Evolutionary conservation across 2,329 filamentous ascomycete species (phyloP), one percentile per base, ranked within the genome.

Genomic region (Talaromyces pinophilus): DNA sequence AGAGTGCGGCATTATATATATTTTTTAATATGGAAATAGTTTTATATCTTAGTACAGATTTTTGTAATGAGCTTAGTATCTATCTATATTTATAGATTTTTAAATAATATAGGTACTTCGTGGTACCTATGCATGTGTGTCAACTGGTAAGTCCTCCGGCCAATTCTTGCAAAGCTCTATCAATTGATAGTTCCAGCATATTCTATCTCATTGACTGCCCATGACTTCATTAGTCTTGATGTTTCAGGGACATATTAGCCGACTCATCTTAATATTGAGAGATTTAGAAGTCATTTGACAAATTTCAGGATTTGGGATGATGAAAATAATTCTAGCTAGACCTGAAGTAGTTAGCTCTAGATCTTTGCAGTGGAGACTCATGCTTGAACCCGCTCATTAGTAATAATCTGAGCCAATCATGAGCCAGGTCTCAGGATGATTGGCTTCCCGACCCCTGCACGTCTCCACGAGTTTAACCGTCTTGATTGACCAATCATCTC

Each of bases 381-480:
- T 44, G 42, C 42, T n/a, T 4, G 44, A 50, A 28, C 13, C 13
- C 10, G 25, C 5, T 3, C 13, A 52, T 28, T 52, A 52, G 48
- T 54, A 33, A 54, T 28, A 7, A 0, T 0, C 10, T 30, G 6
- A n/a, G 30, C 52, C 52, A 55, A 55, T 35, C 15, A 55, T 5
- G 2, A 30, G 5, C 3, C 13, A 52, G 6, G 2, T 0, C 8
- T 28, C 6, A 7, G 7, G 2, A 30, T 57, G 54, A 57, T 57
- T 57, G 54, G 54, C 33, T 17, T 2, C 5, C 54, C 54, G 54
- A 38, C 54, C 54, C 54, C 54, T 57, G 54, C 54, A 38, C 10
- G n/a, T 38, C 54, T 38, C 54, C 54, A 57, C 11, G 54, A 57
- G 54, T 22, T 57, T 22, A 38, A 22, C 30, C 5, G n/a, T 22